Evolutionary conservation across 2,329 filamentous ascomycete genomes (phyloP).

Genomic region (Phaeosphaeria sp.): DNA sequence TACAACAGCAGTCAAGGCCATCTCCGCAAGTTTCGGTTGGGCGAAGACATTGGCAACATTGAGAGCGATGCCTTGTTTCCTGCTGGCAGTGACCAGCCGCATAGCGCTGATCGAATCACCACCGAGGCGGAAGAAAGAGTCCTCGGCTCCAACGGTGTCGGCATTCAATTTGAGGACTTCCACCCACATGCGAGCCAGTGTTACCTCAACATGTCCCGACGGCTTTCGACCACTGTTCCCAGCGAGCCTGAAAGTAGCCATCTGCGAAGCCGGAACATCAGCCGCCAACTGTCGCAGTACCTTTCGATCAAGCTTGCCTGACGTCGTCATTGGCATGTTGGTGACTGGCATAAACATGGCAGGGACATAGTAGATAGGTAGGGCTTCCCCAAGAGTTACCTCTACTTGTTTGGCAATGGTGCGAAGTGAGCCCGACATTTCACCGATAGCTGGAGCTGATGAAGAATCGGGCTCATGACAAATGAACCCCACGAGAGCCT

Average conservation of each 20-base stretch:
- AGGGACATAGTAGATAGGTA: conserved; percentile 55
- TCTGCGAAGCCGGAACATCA: conserved; percentile 36
- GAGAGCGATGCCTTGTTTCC: conserved; percentile 49
- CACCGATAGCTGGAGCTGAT: conserved; percentile 16
- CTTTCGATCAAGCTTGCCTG: conserved; percentile 53
- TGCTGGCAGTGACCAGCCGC: conserved; percentile 51
- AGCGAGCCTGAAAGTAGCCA: conserved; percentile 33
- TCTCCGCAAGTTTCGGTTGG: conserved; percentile 51
- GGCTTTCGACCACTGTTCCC: conserved; percentile 41
- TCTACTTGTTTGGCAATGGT: conserved; percentile 32
- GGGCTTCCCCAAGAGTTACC: conserved; percentile 31
- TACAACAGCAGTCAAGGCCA: conserved; percentile 43
- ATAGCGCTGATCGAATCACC: conserved; percentile 58
- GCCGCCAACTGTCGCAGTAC: conserved; percentile 46
- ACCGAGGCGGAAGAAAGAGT: conserved; percentile 56
- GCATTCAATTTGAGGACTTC: conserved; percentile 47
- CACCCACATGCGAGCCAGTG: conserved; percentile 47
- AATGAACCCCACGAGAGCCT: conserved; percentile 36
- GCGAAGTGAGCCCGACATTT: conserved; percentile 29
- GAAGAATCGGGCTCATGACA: conserved; percentile 22
- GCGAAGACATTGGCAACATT: conserved; percentile 55
- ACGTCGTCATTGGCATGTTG: conserved; percentile 51
- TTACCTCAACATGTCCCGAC: conserved; percentile 26
- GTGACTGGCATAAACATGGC: conserved; percentile 52
- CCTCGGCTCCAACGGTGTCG: conserved; percentile 51